Evolutionary conservation across 352 stramenopile genomes (phyloP).

Genomic region (Phytophthora idaei): DNA sequence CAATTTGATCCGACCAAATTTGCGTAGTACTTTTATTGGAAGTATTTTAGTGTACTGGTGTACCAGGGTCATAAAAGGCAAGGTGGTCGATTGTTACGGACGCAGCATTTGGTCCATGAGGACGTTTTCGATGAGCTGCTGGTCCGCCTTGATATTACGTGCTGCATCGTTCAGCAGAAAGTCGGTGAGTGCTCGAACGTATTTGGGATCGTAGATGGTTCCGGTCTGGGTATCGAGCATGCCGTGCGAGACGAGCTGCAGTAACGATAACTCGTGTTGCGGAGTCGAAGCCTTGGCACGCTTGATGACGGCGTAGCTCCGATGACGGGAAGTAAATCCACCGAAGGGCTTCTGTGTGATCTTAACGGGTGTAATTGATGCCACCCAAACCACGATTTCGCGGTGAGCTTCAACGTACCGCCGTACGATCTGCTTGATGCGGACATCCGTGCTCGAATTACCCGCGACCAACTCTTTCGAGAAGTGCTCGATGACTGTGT

Average conservation of each 20-base stretch:
- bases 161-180: slow-evolving; percentile 48
- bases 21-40: neutral
- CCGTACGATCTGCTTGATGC: slow-evolving; percentile 64
- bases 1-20: neutral
- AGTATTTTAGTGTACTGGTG: no score
- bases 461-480: slow-evolving; percentile 60
- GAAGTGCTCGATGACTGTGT: slow-evolving; percentile 67
- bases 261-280: slow-evolving; percentile 43
- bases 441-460: slow-evolving; percentile 54
- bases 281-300: slow-evolving; percentile 36
- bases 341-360: slow-evolving; percentile 46
- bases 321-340: slow-evolving; percentile 46
- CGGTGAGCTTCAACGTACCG: slow-evolving; percentile 66
- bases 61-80: neutral
- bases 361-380: slow-evolving; percentile 55
- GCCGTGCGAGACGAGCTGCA: slow-evolving; percentile 57
- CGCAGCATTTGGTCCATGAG: slow-evolving; percentile 43
- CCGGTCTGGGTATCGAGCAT: slow-evolving; percentile 50
- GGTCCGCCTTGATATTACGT: slow-evolving; percentile 42
- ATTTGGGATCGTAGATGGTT: slow-evolving; percentile 38
- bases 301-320: slow-evolving; percentile 66
- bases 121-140: slow-evolving; percentile 60
- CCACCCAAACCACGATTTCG: slow-evolving; percentile 63
- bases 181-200: slow-evolving; percentile 48
- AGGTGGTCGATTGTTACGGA: slow-evolving; percentile 7